Evolutionary conservation across 768 basidiomycete genomes (phyloP).

Genomic region (Suillus plorans): DNA sequence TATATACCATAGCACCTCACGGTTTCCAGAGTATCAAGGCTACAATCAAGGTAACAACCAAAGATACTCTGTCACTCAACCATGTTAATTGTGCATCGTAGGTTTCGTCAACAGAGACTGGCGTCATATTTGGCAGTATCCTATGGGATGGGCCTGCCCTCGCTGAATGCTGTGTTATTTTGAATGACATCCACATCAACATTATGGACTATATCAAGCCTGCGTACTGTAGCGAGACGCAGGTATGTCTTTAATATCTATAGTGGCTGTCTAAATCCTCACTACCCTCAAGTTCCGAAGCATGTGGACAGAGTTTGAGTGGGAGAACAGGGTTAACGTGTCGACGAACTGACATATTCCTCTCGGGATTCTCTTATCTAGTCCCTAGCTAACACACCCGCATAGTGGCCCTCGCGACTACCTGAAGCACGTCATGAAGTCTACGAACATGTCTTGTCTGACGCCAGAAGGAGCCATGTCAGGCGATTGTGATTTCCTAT

Average conservation of each 20-base stretch:
- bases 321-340: conserved; percentile 71
- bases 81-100: conserved; percentile 42
- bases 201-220: conserved; percentile 82
- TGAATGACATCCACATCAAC: conserved; percentile 97
- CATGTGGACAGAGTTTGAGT: conserved; percentile 76
- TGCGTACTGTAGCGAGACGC: conserved; percentile 87
- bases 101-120: conserved; percentile 98
- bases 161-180: conserved; percentile 86
- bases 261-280: not conserved
- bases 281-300: conserved; percentile 65
- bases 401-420: conserved; percentile 78
- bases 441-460: conserved; percentile 93
- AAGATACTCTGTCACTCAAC: conserved; percentile 22
- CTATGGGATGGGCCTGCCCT: conserved; percentile 92
- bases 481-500: conserved; percentile 92
- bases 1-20: conserved; percentile 92
- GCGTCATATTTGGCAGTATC: conserved; percentile 97
- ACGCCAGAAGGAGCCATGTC: conserved; percentile 82
- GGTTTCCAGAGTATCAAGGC: conserved; percentile 99
- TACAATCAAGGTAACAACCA: conserved; percentile 77
- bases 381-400: not conserved
- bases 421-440: conserved; percentile 74
- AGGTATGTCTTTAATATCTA: conserved; percentile 44
- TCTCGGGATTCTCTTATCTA: not conserved
- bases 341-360: conserved; percentile 71